Percentiles rank a stretch among this genome's conserved stretches.
These are phyloP conservation scores for Pyrenophora tritici-repentis DNA, from an alignment of 2,329 filamentous ascomycete genomes.

Conservation along the genomic window DNA sequence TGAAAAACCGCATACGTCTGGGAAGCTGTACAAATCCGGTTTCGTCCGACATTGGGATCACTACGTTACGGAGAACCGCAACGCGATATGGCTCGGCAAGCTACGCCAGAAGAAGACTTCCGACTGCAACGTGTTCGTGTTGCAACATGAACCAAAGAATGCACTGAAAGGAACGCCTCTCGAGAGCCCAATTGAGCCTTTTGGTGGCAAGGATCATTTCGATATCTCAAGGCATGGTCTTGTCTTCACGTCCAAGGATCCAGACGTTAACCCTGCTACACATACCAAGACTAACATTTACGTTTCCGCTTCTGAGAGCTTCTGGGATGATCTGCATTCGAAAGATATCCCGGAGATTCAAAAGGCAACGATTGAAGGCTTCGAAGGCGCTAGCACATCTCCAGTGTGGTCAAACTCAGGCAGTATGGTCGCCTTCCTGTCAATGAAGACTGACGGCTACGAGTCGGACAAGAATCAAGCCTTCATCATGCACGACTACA, in stretches of 20 bases:
- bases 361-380: conserved; percentile 62
- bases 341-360: conserved; percentile 46
- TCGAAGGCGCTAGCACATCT: conserved; percentile 65
- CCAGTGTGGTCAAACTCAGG: conserved; percentile 79
- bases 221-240: conserved; percentile 71
- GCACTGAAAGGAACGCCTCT: conserved; percentile 64
- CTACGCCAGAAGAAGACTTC: conserved; percentile 46
- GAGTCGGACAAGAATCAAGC: conserved; percentile 78
- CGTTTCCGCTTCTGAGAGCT: conserved; percentile 64
- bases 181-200: conserved; percentile 73
- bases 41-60: conserved; percentile 84
- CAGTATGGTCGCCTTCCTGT: conserved; percentile 72
- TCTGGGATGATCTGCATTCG: conserved; percentile 44
- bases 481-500: conserved; percentile 66
- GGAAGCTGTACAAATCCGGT: conserved; percentile 72
- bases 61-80: conserved; percentile 71
- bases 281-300: conserved; percentile 85
- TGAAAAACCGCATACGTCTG: conserved; percentile 65
- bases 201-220: conserved; percentile 80
- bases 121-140: background rate
- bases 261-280: conserved; percentile 69
- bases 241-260: conserved; percentile 77
- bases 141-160: conserved; percentile 59
- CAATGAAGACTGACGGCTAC: conserved; percentile 77
- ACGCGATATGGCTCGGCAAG: conserved; percentile 73